Evolutionary conservation across 106 monocot genomes (phyloP), one percentile per base, ranked within the genome.

Genomic region (Cymbidium sinense): DNA sequence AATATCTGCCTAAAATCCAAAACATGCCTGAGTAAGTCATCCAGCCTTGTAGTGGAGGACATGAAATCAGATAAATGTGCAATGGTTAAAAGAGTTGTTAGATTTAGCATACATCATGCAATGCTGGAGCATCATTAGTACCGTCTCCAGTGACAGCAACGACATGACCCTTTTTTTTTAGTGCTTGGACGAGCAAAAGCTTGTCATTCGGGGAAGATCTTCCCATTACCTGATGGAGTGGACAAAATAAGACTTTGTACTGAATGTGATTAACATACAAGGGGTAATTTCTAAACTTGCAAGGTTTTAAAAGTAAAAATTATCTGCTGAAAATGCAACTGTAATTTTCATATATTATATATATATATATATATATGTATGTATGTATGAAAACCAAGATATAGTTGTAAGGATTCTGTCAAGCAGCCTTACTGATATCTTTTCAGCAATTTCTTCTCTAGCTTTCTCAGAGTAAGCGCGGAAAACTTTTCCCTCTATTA

Each of bases 141-240:
- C 95, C 95, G 82, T 95, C 95, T 54, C 95, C 95, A 55, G 95
- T 95, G 30, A 95, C 95, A 80, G 95, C 95, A 77, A 92, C 95
- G 43, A 95, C 85, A 72, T 95, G 86, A 39, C 88, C 86, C 77
- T 36, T 82, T 58, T 41, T 88, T 70, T 76, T 92, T 70, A 95
- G 70, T 41, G 90, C 83, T 86, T 88, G 88, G 15, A 95, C 95
- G 75, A 95, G 85, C 15, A 95, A 79, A 41, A 95, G 90, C 70
- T 95, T 95, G 82, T 95, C 95, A 83, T 87, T 90, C 5, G 95
- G 95, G 3, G 95, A 95, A 34, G 95, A 95, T 77, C 95, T 86
- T 39, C 90, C 95, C 92, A 95, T 95, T 35, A 95, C 95, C 94
- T 94, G 37, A 69, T 8, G 33, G 31, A 67, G 67, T 64, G 31